Base-by-base conservation (phyloP, 2,329 filamentous ascomycete genomes). In the Penicillium sp. region DNA sequence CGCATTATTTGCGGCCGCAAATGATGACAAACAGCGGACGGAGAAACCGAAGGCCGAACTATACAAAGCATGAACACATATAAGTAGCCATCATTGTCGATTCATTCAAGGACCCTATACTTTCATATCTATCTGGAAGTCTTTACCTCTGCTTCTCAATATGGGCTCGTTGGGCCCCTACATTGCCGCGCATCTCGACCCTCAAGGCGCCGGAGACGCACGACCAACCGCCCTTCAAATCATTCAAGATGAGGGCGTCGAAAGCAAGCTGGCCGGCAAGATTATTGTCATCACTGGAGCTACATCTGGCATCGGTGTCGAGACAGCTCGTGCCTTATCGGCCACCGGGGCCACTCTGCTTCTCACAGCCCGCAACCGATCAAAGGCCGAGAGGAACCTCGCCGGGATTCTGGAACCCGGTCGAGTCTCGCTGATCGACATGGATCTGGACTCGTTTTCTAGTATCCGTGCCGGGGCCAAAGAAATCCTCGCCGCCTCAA, bases 261-360 rank as follows among this genome's bases (percentile, higher is more conserved):
- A 22, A 22, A 9, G 19, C 8, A 38, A 38, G 17, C 37, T 22
- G 37, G 17, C 17, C 17, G 37, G 17, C 37, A 38, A 38, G 17
- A 9, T 38, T 12, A 22, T 38, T 38, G 37, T 22, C 5, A 38
- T 38, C 37, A 19, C 17, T 38, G 37, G 37, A 38, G 17, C 37
- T 9, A 38, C 37, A 22, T 68, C 74, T 9, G 78, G 77, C 0
- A 63, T 80, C 17, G 78, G 78, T 12, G 56, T 75, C 30, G 74
- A 80, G 55, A 79, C 76, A 4, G 75, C 71, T 2, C 69, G 71
- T 14, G 78, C 78, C 1, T 67, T 83, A 12, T 10, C 8, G 37
- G 17, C 37, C 26, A 65, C 58, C 9, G 59, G 55, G 6, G 74
- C 74, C 0, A 71, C 56, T 2, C 55, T 78, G 12, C 74, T 70